phyloP scores from a whole-genome alignment of 768 basidiomycete species.

The Amanita thiersii region DNA sequence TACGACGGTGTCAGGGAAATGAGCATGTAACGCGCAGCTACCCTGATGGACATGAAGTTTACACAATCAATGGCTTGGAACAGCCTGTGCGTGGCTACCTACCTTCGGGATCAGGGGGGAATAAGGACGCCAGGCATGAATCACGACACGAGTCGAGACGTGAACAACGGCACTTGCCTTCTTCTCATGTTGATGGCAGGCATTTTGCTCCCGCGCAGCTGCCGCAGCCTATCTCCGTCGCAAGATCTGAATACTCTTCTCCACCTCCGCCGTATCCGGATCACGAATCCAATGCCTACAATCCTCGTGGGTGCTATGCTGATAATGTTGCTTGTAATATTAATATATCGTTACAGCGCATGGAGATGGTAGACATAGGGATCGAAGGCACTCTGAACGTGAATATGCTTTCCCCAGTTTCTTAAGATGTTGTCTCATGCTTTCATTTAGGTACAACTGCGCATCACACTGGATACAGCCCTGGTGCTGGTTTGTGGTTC shows the following conservation, averaged over 20 bases:
- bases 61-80: conserved; percentile 62
- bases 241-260: conserved; percentile 15
- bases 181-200: conserved; percentile 13
- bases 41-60: conserved; percentile 58
- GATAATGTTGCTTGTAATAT: neutral
- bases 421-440: conserved; percentile 11
- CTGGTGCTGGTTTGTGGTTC: conserved; percentile 1
- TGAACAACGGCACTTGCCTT: conserved; percentile 11
- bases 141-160: conserved; percentile 5
- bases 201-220: conserved; percentile 11
- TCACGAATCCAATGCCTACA: conserved; percentile 12
- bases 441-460: neutral
- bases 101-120: conserved; percentile 12
- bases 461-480: conserved; percentile 1
- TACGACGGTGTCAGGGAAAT: conserved; percentile 45
- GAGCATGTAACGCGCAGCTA: conserved; percentile 61
- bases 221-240: conserved; percentile 12
- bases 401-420: neutral
- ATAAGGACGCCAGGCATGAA: conserved; percentile 8
- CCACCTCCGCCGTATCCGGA: conserved; percentile 18
- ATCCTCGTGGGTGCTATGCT: conserved; percentile 15
- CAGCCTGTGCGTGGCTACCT: conserved; percentile 27
- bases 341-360: conserved; percentile 10
- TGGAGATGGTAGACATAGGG: conserved; percentile 11
- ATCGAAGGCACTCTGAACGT: conserved; percentile 14